Evolutionary conservation across 1,284 basidiomycete species (phyloP).

Genomic region (Heterobasidion irregulare): DNA sequence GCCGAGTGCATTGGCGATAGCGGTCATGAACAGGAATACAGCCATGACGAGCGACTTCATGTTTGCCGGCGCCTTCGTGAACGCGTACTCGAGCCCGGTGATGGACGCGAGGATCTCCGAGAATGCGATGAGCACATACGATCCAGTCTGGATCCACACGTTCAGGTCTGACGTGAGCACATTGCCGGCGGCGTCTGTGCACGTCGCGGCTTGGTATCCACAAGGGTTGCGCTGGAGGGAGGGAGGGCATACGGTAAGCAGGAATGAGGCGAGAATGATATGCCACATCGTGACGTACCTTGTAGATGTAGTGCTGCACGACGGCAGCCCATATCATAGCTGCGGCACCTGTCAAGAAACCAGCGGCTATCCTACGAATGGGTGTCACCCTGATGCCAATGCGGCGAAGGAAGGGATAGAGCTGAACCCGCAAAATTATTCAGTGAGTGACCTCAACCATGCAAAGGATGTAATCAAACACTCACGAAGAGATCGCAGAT

Average conservation of each 20-base stretch:
- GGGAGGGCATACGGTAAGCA: neutral
- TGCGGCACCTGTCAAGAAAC: slow-evolving; percentile 57
- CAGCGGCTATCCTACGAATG: slow-evolving; percentile 67
- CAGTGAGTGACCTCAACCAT: neutral
- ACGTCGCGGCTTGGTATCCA: slow-evolving; percentile 45
- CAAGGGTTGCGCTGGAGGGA: slow-evolving; percentile 50
- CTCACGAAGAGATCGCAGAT: slow-evolving; percentile 44
- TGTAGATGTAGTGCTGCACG: slow-evolving; percentile 73
- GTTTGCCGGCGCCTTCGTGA: slow-evolving; percentile 77
- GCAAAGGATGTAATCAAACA: neutral
- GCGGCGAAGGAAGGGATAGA: slow-evolving; percentile 73
- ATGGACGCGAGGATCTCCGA: slow-evolving; percentile 82
- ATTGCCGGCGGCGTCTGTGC: slow-evolving; percentile 33
- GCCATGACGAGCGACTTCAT: slow-evolving; percentile 77
- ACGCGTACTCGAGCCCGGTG: slow-evolving; percentile 85
- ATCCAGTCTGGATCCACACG: slow-evolving; percentile 71
- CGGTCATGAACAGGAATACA: slow-evolving; percentile 63
- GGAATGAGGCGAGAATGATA: neutral
- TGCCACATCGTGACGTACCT: slow-evolving; percentile 16
- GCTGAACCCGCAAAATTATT: neutral
- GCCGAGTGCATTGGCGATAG: slow-evolving; percentile 55
- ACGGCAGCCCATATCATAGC: slow-evolving; percentile 66
- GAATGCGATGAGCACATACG: slow-evolving; percentile 63
- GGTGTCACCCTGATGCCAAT: slow-evolving; percentile 62
- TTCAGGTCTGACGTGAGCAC: slow-evolving; percentile 49